These are phyloP conservation scores for Favolaschia claudopus DNA, from an alignment of 768 basidiomycete genomes.

Conservation along the genomic window DNA sequence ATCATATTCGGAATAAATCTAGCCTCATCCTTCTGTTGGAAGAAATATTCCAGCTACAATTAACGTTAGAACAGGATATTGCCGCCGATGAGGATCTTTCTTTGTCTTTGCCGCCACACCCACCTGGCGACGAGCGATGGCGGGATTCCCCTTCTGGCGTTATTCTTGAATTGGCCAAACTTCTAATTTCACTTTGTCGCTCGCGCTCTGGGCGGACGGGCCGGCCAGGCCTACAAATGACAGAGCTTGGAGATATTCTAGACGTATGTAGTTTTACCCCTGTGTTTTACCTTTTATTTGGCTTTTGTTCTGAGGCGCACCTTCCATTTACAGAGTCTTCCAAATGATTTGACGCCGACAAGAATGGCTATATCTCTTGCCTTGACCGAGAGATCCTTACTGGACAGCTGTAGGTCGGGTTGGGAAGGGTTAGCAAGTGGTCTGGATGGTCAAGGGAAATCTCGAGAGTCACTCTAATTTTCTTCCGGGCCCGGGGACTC, in stretches of 20 bases:
- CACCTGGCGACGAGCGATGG: constrained; percentile 14
- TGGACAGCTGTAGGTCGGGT: constrained; percentile 56
- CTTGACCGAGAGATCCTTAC: constrained; percentile 58
- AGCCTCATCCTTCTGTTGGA: constrained; percentile 9
- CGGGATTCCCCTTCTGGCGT: constrained; percentile 12
- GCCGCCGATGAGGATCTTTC: constrained; percentile 1
- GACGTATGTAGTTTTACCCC: constrained; percentile 40
- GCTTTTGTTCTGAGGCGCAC: constrained; percentile 7
- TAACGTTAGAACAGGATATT: constrained; percentile 17
- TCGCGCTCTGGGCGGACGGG: constrained; percentile 39
- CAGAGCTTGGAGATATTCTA: constrained; percentile 44
- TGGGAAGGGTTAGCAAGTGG: constrained; percentile 43
- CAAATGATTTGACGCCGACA: constrained; percentile 46
- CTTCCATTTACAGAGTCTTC: constrained; percentile 42
- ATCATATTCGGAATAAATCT: neutral
- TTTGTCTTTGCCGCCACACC: constrained; percentile 12
- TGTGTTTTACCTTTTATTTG: neutral
- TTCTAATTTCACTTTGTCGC: constrained; percentile 37
- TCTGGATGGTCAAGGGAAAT: no score
- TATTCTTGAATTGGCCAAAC: constrained; percentile 20
- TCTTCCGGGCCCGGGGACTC: no score
- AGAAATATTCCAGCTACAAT: constrained; percentile 11
- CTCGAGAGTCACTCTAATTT: no score
- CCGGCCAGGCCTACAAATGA: constrained; percentile 27
- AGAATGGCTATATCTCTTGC: constrained; percentile 53